These are phyloP conservation scores for Exophiala phaeomuriformis DNA, from an alignment of 2,329 filamentous ascomycete genomes.

Conservation along the genomic window DNA sequence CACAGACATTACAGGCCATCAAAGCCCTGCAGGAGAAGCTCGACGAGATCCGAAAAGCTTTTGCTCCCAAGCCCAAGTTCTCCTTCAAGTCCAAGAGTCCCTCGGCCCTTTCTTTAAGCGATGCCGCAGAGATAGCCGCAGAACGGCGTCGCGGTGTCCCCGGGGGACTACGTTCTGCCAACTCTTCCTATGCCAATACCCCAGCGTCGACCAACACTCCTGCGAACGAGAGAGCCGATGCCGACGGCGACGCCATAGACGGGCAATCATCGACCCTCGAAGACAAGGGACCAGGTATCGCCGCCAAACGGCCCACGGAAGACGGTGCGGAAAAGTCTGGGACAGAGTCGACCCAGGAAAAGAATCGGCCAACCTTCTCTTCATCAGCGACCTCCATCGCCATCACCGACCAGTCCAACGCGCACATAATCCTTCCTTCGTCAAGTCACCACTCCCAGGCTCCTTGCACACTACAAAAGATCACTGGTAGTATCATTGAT, in stretches of 20 bases:
- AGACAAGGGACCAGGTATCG: not conserved
- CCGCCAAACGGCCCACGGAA: slow-evolving; percentile 28
- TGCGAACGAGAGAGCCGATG: slow-evolving; percentile 23
- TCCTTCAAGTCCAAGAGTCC: slow-evolving; percentile 64
- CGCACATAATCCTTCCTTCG: slow-evolving; percentile 69
- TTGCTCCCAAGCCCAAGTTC: slow-evolving; percentile 72
- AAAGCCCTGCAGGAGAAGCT: slow-evolving; percentile 75
- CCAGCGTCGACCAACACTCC: slow-evolving; percentile 16
- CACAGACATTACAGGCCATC: slow-evolving; percentile 51
- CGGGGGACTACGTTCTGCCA: slow-evolving; percentile 35
- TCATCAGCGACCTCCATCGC: slow-evolving; percentile 52
- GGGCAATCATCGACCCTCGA: slow-evolving; percentile 26
- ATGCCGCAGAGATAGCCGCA: slow-evolving; percentile 49
- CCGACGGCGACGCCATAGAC: slow-evolving; percentile 32
- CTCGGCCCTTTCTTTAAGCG: slow-evolving; percentile 49
- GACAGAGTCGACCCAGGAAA: not conserved
- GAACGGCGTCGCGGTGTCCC: slow-evolving; percentile 41
- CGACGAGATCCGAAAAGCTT: slow-evolving; percentile 58
- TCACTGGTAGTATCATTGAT: slow-evolving; percentile 68
- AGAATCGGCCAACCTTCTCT: slow-evolving; percentile 52
- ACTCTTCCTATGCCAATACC: slow-evolving; percentile 30
- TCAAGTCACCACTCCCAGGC: slow-evolving; percentile 64
- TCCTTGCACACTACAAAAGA: slow-evolving; percentile 63
- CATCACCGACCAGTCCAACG: slow-evolving; percentile 58
- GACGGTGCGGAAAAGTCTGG: slow-evolving; percentile 15